These are phyloP conservation scores for Colletotrichum sp. DNA, from an alignment of 2,329 filamentous ascomycete genomes.

Conservation along the genomic window DNA sequence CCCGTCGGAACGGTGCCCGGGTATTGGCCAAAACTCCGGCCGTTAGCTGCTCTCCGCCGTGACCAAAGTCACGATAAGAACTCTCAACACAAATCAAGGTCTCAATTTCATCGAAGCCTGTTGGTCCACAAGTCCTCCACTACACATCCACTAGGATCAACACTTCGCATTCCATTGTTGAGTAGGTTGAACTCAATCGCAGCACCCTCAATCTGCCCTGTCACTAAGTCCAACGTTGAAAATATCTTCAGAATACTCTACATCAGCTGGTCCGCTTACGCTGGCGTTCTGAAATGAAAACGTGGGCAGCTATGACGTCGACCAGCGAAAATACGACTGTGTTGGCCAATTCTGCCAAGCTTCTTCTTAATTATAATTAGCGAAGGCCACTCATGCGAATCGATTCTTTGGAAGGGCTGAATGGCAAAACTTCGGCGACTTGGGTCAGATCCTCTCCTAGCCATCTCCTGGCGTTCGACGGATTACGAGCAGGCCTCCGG, in stretches of 20 bases:
- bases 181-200: not conserved
- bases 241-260: not conserved
- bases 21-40: not conserved
- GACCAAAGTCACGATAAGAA: not conserved
- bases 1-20: not conserved
- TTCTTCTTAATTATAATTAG: not conserved
- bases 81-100: not conserved
- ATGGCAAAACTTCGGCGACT: not conserved
- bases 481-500: not conserved
- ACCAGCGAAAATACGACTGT: not conserved
- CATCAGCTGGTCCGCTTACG: not conserved
- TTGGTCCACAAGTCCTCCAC: not conserved
- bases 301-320: not conserved
- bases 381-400: not conserved
- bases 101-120: rapidly evolving
- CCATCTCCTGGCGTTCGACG: not conserved
- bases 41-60: not conserved
- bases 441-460: not conserved
- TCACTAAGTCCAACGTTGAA: not conserved
- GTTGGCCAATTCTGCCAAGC: not conserved
- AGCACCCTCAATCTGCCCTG: not conserved
- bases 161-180: rapidly evolving
- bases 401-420: not conserved
- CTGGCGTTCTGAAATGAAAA: not conserved
- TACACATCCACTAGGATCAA: not conserved